Evolutionary conservation across 257 asterid genomes (phyloP).

Genomic region (Solanum tarapatanum): DNA sequence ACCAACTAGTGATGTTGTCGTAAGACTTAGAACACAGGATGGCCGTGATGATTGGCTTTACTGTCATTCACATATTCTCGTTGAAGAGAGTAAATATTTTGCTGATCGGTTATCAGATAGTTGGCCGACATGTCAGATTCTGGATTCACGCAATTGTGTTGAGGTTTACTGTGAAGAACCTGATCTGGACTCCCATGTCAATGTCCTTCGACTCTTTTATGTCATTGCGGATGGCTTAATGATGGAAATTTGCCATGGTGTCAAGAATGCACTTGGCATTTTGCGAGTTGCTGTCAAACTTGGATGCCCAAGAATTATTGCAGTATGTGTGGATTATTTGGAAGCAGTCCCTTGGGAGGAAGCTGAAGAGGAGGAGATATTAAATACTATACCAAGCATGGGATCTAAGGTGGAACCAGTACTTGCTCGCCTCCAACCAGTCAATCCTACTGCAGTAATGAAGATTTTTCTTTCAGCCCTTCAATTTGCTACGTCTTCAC

Average conservation of each 20-base stretch:
- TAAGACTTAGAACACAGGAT: conserved; percentile 63
- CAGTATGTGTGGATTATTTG: conserved; percentile 59
- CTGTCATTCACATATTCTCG: conserved; percentile 55
- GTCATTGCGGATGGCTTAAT: conserved; percentile 17
- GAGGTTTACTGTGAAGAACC: conserved; percentile 71
- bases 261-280: conserved; percentile 62
- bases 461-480: conserved; percentile 54
- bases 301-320: conserved; percentile 58
- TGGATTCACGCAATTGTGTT: conserved; percentile 79
- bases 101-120: conserved; percentile 67
- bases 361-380: conserved; percentile 83
- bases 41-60: conserved; percentile 86
- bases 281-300: conserved; percentile 53
- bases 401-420: conserved; percentile 50
- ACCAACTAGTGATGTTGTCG: conserved; percentile 71
- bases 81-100: conserved; percentile 54
- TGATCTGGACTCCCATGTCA: conserved; percentile 53
- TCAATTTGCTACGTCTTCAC: conserved; percentile 68
- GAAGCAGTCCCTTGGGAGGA: conserved; percentile 99
- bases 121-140: conserved; percentile 86
- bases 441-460: conserved; percentile 27
- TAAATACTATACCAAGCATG: conserved; percentile 56
- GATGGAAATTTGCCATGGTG: conserved; percentile 39
- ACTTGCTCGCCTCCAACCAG: conserved; percentile 82
- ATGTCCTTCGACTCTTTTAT: conserved; percentile 56